These are phyloP conservation scores for Histomonas meleagridis DNA, from an alignment of 208 protist genomes.

Conservation along the genomic window DNA sequence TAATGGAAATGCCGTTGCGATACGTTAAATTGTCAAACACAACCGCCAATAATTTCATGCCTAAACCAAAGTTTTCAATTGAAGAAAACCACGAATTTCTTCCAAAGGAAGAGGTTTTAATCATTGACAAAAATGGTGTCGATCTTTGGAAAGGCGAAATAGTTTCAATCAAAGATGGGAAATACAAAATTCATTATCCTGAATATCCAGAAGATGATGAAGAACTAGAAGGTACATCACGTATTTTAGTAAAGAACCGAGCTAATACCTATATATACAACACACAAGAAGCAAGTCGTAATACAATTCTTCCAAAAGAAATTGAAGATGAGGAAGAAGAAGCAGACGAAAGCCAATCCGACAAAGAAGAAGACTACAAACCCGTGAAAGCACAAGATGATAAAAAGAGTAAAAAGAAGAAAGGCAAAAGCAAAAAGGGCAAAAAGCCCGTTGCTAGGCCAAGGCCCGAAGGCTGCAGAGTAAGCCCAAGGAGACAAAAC, in stretches of 20 bases:
- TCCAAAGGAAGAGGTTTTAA: neutral
- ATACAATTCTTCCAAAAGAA: neutral
- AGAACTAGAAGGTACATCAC: neutral
- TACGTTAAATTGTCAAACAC: too few relatives aligned
- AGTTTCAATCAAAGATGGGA: neutral
- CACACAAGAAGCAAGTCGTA: neutral
- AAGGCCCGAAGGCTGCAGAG: too few relatives aligned
- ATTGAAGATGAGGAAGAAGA: neutral
- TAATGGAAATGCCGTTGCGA: too few relatives aligned
- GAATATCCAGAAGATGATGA: constrained; percentile 31
- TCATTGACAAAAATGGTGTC: neutral
- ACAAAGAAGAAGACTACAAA: too few relatives aligned
- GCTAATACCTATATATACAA: neutral
- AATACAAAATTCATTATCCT: neutral
- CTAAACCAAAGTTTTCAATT: neutral
- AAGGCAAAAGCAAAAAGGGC: too few relatives aligned
- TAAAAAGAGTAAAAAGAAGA: neutral
- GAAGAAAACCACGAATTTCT: neutral
- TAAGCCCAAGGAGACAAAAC: too few relatives aligned
- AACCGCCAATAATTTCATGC: too few relatives aligned
- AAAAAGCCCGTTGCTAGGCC: too few relatives aligned
- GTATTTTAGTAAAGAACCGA: neutral
- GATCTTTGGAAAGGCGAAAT: constrained; percentile 1
- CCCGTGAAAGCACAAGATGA: neutral
- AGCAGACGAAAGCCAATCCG: too few relatives aligned